A percentile compares a stretch with the other conserved stretches of the same genome.
phyloP scores from a whole-genome alignment of 1,139 yeast genomes.

The Torulaspora globosa region DNA sequence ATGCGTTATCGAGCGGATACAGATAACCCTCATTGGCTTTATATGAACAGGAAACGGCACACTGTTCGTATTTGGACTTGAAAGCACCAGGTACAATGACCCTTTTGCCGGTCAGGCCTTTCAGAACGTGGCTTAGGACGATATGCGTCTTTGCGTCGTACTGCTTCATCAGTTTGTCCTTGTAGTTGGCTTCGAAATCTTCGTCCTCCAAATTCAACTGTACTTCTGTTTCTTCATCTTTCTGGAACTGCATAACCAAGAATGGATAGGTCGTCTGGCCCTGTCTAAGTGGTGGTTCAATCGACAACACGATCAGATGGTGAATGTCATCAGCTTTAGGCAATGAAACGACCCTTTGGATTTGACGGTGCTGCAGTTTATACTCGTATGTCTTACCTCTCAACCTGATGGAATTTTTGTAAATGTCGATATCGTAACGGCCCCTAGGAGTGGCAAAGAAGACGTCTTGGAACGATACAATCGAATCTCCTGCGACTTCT shows the following conservation, averaged over 20 bases:
- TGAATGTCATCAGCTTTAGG: conserved; percentile 95
- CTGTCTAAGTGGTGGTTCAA: conserved; percentile 90
- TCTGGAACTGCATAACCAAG: conserved; percentile 79
- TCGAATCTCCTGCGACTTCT: conserved; percentile 93
- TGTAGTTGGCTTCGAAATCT: conserved; percentile 72
- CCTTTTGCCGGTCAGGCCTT: conserved; percentile 85
- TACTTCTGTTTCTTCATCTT: conserved; percentile 87
- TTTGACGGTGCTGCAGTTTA: conserved; percentile 85
- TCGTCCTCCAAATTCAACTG: conserved; percentile 82
- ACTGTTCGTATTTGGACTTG: conserved; percentile 65
- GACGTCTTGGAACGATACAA: conserved; percentile 87
- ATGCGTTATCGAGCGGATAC: conserved; percentile 85
- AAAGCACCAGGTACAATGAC: conserved; percentile 84
- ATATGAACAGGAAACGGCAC: conserved; percentile 86
- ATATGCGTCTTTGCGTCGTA: conserved; percentile 82
- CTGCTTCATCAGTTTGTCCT: conserved; percentile 67
- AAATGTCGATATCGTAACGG: conserved; percentile 95
- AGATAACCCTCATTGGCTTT: conserved; percentile 94
- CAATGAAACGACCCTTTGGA: conserved; percentile 83
- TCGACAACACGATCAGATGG: conserved; percentile 79
- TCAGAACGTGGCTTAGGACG: conserved; percentile 83
- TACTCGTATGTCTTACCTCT: conserved; percentile 98
- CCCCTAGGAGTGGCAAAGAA: conserved; percentile 97
- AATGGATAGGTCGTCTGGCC: conserved; percentile 97
- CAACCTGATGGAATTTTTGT: conserved; percentile 77